These are phyloP conservation scores for Chrysoporthe cubensis DNA, from an alignment of 2,329 filamentous ascomycete species.

Conservation along the genomic window DNA sequence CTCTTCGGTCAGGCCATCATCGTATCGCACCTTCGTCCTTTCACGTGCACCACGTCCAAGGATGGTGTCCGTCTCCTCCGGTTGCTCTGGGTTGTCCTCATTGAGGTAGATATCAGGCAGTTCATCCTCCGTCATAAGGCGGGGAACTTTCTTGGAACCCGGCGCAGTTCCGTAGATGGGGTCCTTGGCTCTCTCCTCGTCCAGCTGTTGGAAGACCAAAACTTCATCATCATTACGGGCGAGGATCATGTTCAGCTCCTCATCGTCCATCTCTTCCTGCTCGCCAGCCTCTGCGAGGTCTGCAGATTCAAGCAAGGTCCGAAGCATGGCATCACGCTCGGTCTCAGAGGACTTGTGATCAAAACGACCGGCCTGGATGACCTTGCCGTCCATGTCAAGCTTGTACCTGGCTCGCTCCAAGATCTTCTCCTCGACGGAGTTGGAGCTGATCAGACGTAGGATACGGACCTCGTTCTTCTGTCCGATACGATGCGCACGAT, in stretches of 20 bases:
- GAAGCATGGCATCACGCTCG: slow-evolving; percentile 94
- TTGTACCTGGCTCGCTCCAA: slow-evolving; percentile 96
- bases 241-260: slow-evolving; percentile 93
- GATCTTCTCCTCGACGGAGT: slow-evolving; percentile 98
- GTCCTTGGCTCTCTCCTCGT: slow-evolving; percentile 71
- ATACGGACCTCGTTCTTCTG: slow-evolving; percentile 99
- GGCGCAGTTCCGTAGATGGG: slow-evolving; percentile 71
- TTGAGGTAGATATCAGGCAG: slow-evolving; percentile 92
- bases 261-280: slow-evolving; percentile 97
- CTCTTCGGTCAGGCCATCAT: slow-evolving; percentile 96
- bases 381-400: slow-evolving; percentile 98
- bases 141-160: slow-evolving; percentile 67
- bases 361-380: slow-evolving; percentile 98
- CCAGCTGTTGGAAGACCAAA: slow-evolving; percentile 76
- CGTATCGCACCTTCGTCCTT: slow-evolving; percentile 91
- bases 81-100: slow-evolving; percentile 80
- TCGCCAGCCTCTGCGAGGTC: slow-evolving; percentile 71
- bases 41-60: slow-evolving; percentile 91
- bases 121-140: slow-evolving; percentile 85
- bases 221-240: slow-evolving; percentile 86
- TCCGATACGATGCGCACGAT: slow-evolving; percentile 99
- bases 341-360: slow-evolving; percentile 99
- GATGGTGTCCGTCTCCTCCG: slow-evolving; percentile 72
- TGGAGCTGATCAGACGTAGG: slow-evolving; percentile 90
- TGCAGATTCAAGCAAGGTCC: slow-evolving; percentile 87